These are phyloP conservation scores for Herpetomonas tarakana DNA, from an alignment of 208 protist species.

Conservation along the genomic window DNA sequence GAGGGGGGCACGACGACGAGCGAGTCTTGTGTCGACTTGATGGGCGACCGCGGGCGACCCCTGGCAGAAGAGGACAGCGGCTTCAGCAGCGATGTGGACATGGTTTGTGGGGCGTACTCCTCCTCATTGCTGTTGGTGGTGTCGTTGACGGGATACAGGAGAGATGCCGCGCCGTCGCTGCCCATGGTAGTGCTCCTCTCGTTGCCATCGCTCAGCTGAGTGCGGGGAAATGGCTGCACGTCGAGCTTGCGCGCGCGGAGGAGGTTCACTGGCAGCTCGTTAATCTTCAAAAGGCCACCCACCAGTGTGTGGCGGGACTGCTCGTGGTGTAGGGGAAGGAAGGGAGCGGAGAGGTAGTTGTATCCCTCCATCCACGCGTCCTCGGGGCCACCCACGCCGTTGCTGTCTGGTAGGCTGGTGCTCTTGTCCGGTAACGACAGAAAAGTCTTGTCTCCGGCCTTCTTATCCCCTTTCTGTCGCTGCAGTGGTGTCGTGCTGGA, in stretches of 20 bases:
- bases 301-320: conserved; percentile 50
- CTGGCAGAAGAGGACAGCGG: neutral
- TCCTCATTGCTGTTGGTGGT: neutral
- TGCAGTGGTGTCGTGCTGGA: neutral
- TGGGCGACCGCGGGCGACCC: neutral
- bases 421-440: conserved; percentile 18
- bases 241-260: conserved; percentile 36
- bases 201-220: conserved; percentile 1
- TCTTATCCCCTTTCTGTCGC: conserved; percentile 14
- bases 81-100: neutral
- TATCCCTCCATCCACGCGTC: conserved; percentile 68
- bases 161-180: neutral
- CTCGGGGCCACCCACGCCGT: conserved; percentile 4
- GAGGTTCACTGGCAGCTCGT: conserved; percentile 46
- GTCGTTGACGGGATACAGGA: neutral
- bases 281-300: conserved; percentile 45
- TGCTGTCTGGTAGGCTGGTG: neutral
- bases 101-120: neutral
- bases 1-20: neutral
- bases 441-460: conserved; percentile 23
- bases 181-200: conserved; percentile 9
- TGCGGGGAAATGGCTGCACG: conserved; percentile 14
- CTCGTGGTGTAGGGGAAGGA: conserved; percentile 43
- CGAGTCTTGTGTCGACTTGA: neutral
- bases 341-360: conserved; percentile 55